Percentiles rank a stretch among this genome's conserved stretches.
Conservation (phyloP, 2,329 filamentous ascomycete genomes). For the Phoma sp. region DNA sequence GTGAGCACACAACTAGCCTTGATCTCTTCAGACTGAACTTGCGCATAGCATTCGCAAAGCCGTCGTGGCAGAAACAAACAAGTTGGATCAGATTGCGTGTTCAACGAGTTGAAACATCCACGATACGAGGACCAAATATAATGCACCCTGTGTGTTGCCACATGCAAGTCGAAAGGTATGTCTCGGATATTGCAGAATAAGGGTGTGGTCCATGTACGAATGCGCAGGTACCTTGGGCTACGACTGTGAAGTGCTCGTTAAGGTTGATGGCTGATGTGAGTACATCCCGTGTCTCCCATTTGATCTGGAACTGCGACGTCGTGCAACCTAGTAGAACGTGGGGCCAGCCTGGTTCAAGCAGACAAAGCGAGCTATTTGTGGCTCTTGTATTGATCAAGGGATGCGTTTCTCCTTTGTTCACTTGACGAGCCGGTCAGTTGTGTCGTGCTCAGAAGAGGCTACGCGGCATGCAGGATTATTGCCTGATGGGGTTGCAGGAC, state of each 20-base stretch:
- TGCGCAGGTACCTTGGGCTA: no score
- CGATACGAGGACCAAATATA: no score
- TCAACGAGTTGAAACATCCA: no score
- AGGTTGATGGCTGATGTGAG: background rate
- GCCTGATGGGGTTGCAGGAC: background rate
- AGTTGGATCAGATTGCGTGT: no score
- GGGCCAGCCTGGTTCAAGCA: background rate
- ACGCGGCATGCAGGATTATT: background rate
- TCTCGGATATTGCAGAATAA: no score
- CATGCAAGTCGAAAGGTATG: no score
- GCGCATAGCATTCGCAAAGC: no score
- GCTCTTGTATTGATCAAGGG: background rate
- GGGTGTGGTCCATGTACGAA: no score
- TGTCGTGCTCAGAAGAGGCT: background rate
- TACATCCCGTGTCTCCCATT: background rate
- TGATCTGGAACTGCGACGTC: background rate
- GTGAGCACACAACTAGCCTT: no score
- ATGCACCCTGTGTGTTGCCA: no score
- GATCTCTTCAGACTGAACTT: no score
- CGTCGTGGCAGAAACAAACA: no score
- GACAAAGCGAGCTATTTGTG: background rate
- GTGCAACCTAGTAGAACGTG: background rate
- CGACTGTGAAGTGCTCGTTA: background rate
- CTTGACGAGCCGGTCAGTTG: background rate
- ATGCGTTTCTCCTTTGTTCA: background rate